Evolutionary conservation across 441 rosid species (phyloP).

Genomic region (Melastoma candidum): DNA sequence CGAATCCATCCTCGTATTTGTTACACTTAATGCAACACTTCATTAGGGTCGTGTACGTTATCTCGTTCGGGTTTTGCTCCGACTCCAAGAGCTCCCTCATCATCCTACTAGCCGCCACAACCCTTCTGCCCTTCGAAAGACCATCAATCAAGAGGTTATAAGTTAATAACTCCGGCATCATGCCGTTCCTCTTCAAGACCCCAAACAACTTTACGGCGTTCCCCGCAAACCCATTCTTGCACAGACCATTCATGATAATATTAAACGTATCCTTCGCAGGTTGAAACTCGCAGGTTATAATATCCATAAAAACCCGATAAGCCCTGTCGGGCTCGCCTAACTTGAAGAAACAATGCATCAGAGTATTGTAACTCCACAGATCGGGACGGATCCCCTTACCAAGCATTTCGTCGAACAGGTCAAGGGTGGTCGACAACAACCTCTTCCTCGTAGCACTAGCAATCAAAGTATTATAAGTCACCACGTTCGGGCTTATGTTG

Average conservation of each 20-base stretch:
- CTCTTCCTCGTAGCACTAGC: conserved; percentile 42
- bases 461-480: conserved; percentile 61
- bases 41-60: conserved; percentile 62
- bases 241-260: conserved; percentile 64
- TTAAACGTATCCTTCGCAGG: conserved; percentile 53
- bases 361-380: conserved; percentile 66
- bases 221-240: conserved; percentile 40
- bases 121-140: conserved; percentile 48
- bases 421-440: conserved; percentile 25
- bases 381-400: conserved; percentile 43
- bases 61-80: conserved; percentile 48
- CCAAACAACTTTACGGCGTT: conserved; percentile 55
- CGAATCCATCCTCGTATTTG: conserved; percentile 46
- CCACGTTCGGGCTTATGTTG: conserved; percentile 45
- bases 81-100: conserved; percentile 40
- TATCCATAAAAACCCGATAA: conserved; percentile 31
- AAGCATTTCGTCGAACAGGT: conserved; percentile 81
- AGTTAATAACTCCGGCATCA: conserved; percentile 43
- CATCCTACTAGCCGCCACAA: conserved; percentile 38
- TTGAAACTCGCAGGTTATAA: conserved; percentile 23
- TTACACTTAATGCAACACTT: conserved; percentile 47
- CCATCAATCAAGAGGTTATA: conserved; percentile 69
- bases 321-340: conserved; percentile 60
- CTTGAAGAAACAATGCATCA: conserved; percentile 69
- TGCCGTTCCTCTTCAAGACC: conserved; percentile 38